These are phyloP conservation scores for Diplodia sapinea DNA, from an alignment of 2,329 filamentous ascomycete species.

Conservation along the genomic window DNA sequence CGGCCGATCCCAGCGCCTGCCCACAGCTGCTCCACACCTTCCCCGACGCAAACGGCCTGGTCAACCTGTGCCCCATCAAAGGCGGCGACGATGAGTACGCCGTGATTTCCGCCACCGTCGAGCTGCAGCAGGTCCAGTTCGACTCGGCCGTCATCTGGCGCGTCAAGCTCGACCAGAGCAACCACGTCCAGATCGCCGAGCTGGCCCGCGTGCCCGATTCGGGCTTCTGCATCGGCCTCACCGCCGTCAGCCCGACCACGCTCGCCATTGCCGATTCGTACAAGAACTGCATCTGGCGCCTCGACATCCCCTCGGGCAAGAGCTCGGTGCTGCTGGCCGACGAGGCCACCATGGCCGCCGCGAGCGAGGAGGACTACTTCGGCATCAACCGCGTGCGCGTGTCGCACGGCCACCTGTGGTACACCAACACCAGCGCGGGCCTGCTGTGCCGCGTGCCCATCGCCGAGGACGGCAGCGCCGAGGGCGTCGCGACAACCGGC, in stretches of 20 bases:
- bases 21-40: slow-evolving; percentile 27
- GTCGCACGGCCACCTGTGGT: slow-evolving; percentile 27
- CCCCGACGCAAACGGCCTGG: slow-evolving; percentile 27
- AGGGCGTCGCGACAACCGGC: not conserved
- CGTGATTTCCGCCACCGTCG: slow-evolving; percentile 27
- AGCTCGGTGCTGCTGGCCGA: slow-evolving; percentile 21
- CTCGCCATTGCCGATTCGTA: slow-evolving; percentile 29
- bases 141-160: slow-evolving; percentile 25
- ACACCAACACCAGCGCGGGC: slow-evolving; percentile 30
- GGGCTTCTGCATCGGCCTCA: slow-evolving; percentile 26
- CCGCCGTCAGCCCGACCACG: not conserved
- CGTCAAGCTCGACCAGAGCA: slow-evolving; percentile 6
- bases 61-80: slow-evolving; percentile 24
- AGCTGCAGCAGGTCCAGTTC: slow-evolving; percentile 23
- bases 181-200: not conserved
- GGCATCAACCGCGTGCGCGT: slow-evolving; percentile 30
- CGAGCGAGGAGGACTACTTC: slow-evolving; percentile 26
- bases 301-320: slow-evolving; percentile 21
- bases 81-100: slow-evolving; percentile 24
- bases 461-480: not conserved
- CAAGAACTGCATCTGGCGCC: slow-evolving; percentile 30
- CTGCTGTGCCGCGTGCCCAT: slow-evolving; percentile 29
- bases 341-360: slow-evolving; percentile 23
- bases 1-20: slow-evolving; percentile 9
- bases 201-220: slow-evolving; percentile 27